phyloP scores from a whole-genome alignment of 345 rosid species.

The Leavenworthia alabamica region DNA sequence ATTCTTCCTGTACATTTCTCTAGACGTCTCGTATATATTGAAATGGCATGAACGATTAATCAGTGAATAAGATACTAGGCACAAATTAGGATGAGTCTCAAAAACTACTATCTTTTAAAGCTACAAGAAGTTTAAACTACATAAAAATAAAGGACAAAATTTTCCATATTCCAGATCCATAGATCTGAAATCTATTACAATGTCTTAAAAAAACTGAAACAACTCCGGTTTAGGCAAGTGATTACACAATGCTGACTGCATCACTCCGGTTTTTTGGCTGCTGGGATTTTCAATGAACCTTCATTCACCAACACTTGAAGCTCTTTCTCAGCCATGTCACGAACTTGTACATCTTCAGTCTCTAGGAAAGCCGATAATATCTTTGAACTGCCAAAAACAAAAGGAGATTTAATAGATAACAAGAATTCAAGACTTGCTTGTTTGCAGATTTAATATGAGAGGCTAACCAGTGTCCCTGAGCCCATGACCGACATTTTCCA shows the following conservation, averaged over 20 bases:
- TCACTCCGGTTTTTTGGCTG: constrained; percentile 32
- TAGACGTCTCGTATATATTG: constrained; percentile 37
- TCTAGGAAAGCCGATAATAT: constrained; percentile 66
- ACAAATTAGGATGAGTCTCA: background rate
- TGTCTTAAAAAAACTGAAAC: background rate
- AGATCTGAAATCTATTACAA: background rate
- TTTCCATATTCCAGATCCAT: background rate
- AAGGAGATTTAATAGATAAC: constrained; percentile 5
- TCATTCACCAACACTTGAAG: constrained; percentile 59
- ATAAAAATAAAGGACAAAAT: constrained; percentile 7
- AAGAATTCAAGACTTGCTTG: background rate
- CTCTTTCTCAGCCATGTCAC: constrained; percentile 48
- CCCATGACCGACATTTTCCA: constrained; percentile 60
- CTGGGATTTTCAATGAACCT: constrained; percentile 49
- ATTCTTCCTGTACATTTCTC: constrained; percentile 6
- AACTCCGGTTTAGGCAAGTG: background rate
- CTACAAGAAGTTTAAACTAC: background rate
- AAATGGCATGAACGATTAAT: background rate
- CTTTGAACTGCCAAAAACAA: constrained; percentile 52
- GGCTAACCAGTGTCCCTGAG: constrained; percentile 81
- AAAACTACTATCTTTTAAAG: background rate
- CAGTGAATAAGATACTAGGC: background rate
- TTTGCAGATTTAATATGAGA: background rate
- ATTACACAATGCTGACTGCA: constrained; percentile 4
- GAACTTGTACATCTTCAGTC: constrained; percentile 44